Conservation (phyloP, 1,284 basidiomycete species). For the Sutorius eximius region DNA sequence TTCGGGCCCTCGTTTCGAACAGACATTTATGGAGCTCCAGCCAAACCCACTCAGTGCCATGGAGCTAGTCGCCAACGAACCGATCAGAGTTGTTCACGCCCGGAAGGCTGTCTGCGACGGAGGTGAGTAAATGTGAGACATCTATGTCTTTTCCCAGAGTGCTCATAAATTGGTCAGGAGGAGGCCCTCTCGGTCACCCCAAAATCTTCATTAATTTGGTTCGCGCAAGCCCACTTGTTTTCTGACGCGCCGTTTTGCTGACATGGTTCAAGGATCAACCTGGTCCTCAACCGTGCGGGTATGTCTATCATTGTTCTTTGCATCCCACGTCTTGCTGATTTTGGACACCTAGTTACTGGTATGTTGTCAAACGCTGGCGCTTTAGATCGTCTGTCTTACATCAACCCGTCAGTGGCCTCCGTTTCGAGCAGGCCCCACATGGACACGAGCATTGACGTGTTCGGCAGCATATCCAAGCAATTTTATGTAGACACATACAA, state of each 20-base stretch:
- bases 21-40: slow-evolving; percentile 83
- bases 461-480: not conserved
- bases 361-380: slow-evolving; percentile 33
- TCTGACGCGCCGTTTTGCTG: slow-evolving; percentile 13
- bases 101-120: slow-evolving; percentile 92
- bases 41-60: slow-evolving; percentile 91
- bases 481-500: slow-evolving; percentile 17
- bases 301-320: slow-evolving; percentile 34
- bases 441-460: slow-evolving; percentile 41
- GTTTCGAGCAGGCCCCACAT: slow-evolving; percentile 68
- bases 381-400: slow-evolving; percentile 8
- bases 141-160: not conserved
- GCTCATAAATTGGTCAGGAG: slow-evolving; percentile 56
- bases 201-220: slow-evolving; percentile 96
- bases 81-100: slow-evolving; percentile 77
- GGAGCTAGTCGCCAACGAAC: slow-evolving; percentile 85
- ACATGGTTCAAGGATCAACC: slow-evolving; percentile 61
- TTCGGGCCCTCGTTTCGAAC: slow-evolving; percentile 85
- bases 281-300: slow-evolving; percentile 79
- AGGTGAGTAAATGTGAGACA: slow-evolving; percentile 57
- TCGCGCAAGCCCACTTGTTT: slow-evolving; percentile 27
- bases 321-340: slow-evolving; percentile 5
- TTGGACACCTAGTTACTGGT: slow-evolving; percentile 75
- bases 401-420: slow-evolving; percentile 64
- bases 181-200: slow-evolving; percentile 95